Evolutionary conservation across 108 stramenopile genomes (phyloP).

Genomic region (Licmophora abbreviata): DNA sequence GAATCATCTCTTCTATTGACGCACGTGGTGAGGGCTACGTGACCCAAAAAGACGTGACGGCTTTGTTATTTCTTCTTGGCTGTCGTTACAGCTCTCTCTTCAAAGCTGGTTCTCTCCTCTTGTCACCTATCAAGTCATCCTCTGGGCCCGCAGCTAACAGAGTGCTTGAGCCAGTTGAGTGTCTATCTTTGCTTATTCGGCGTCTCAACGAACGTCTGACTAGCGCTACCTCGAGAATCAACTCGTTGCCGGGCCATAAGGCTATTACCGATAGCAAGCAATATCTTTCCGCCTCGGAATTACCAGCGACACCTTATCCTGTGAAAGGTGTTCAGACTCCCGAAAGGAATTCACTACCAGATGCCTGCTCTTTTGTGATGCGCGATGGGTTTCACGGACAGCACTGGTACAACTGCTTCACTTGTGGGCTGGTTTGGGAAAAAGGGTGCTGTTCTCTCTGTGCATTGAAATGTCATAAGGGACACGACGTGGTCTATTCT

Average conservation of each 20-base stretch:
- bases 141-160: no score
- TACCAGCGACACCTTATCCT: neutral
- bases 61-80: no score
- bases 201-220: neutral
- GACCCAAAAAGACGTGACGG: no score
- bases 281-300: neutral
- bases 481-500: conserved; percentile 80
- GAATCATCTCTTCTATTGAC: no score
- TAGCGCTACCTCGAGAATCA: no score
- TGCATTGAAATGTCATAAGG: conserved; percentile 68
- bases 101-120: no score
- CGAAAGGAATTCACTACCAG: conserved; percentile 8
- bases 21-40: no score
- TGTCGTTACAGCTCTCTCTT: no score
- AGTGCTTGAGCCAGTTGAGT: no score
- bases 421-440: conserved; percentile 77
- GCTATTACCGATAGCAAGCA: no score
- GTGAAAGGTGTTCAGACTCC: neutral
- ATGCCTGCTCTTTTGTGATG: conserved; percentile 54
- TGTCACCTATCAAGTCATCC: no score
- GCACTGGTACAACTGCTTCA: conserved; percentile 80
- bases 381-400: conserved; percentile 76
- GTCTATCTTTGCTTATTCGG: neutral
- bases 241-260: no score
- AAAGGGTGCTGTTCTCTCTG: conserved; percentile 83